These are phyloP conservation scores for Selaginella moellendorffii DNA, from an alignment of 75 land plant species.

Conservation along the genomic window DNA sequence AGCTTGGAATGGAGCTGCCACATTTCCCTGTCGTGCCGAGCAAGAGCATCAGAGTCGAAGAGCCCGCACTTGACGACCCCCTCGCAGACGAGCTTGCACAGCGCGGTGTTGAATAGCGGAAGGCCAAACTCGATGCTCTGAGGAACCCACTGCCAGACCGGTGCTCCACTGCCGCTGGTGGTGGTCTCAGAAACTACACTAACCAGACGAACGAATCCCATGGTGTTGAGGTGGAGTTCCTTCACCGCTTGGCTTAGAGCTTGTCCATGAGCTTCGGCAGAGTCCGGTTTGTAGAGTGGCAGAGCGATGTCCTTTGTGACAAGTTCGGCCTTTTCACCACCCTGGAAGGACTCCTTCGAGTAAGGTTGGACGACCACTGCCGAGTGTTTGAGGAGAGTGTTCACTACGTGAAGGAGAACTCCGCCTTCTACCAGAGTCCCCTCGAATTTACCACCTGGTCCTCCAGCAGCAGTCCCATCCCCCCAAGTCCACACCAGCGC, in stretches of 20 bases:
- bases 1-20: slow-evolving; percentile 50
- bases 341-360: slow-evolving; percentile 12
- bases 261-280: too few species aligned
- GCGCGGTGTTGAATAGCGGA: slow-evolving; percentile 77
- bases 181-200: slow-evolving; percentile 18
- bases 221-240: slow-evolving; percentile 51
- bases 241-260: slow-evolving; percentile 11
- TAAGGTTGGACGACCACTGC: slow-evolving; percentile 89
- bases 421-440: slow-evolving; percentile 80
- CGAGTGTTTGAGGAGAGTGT: slow-evolving; percentile 62
- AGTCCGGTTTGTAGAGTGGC: neutral
- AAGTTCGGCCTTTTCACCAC: neutral
- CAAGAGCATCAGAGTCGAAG: slow-evolving; percentile 48
- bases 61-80: slow-evolving; percentile 56
- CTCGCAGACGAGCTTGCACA: slow-evolving; percentile 60
- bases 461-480: slow-evolving; percentile 82
- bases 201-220: slow-evolving; percentile 76
- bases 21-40: slow-evolving; percentile 68
- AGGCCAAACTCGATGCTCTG: slow-evolving; percentile 86
- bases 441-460: slow-evolving; percentile 88
- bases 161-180: neutral
- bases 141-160: slow-evolving; percentile 76
- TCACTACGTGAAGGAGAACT: slow-evolving; percentile 82
- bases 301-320: neutral
- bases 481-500: slow-evolving; percentile 95